Evolutionary conservation across 73 alveolate genomes (phyloP).

Genomic region (Effrenium voratum): DNA sequence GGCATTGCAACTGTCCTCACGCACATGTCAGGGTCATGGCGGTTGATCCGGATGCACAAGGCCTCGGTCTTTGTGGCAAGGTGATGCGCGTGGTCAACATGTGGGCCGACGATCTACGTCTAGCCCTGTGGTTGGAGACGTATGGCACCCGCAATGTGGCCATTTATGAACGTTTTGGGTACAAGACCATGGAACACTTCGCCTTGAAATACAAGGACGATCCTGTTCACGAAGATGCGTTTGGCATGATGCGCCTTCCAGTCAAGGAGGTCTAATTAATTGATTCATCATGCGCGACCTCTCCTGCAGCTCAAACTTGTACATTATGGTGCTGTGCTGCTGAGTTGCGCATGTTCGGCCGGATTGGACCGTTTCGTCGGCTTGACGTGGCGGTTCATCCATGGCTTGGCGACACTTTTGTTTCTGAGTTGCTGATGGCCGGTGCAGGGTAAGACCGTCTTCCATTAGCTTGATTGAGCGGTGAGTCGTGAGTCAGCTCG

Average conservation of each 20-base stretch:
- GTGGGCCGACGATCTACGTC: not conserved
- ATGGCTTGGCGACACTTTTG: no score
- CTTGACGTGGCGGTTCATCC: no score
- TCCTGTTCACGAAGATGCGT: not conserved
- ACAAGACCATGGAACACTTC: conserved; percentile 20
- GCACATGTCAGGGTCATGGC: conserved; percentile 22
- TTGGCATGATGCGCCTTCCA: conserved; percentile 17
- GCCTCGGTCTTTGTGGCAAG: not conserved
- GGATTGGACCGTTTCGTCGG: no score
- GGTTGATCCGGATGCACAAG: conserved; percentile 19
- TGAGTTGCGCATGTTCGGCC: no score
- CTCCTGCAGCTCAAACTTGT: no score
- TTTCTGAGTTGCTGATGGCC: no score
- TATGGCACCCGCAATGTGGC: not conserved
- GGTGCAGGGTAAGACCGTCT: no score
- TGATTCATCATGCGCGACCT: no score
- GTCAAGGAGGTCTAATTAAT: no score
- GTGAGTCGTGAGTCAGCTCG: no score
- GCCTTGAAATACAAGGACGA: not conserved
- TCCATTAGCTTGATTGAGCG: no score
- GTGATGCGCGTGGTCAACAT: not conserved
- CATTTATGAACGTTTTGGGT: conserved; percentile 2
- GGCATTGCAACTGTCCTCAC: not conserved
- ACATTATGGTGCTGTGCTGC: no score
- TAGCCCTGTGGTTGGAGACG: not conserved